phyloP scores from a whole-genome alignment of 495 filamentous ascomycete genomes.

The Hyaloscypha hepaticicola region DNA sequence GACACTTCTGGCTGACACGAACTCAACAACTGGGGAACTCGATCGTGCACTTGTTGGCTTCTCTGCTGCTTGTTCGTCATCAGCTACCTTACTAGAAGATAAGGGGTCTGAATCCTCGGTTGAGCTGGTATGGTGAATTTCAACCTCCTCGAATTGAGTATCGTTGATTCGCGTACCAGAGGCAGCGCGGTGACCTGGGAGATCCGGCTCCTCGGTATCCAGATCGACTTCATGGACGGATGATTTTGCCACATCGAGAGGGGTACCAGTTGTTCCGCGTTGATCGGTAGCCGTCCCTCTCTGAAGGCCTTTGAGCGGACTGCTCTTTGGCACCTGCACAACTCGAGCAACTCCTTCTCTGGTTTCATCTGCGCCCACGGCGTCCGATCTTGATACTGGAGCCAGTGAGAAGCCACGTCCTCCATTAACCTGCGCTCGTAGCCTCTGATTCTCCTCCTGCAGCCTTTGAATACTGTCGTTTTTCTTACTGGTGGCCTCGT shows the following conservation, averaged over 20 bases:
- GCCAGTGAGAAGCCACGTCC: background rate
- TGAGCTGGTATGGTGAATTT: conserved; percentile 33
- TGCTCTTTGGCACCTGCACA: background rate
- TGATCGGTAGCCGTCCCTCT: background rate
- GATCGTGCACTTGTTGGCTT: conserved; percentile 5
- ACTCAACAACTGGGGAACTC: conserved; percentile 9
- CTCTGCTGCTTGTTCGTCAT: conserved; percentile 4
- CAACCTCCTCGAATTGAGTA: conserved; percentile 6
- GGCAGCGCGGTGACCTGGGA: background rate
- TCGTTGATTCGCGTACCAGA: background rate
- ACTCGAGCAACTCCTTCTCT: background rate
- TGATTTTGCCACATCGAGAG: background rate
- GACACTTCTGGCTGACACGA: conserved; percentile 34
- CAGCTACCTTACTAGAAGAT: background rate
- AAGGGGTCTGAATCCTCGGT: conserved; percentile 16
- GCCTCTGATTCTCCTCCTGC: conserved; percentile 27
- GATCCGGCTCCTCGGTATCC: background rate
- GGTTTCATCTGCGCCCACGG: background rate
- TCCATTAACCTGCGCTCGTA: conserved; percentile 3
- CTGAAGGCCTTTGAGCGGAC: background rate
- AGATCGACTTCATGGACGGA: background rate
- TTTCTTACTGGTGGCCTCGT: conserved; percentile 23
- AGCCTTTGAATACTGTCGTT: conserved; percentile 17
- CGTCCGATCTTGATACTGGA: background rate
- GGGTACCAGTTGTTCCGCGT: background rate